Evolutionary conservation across 345 rosid genomes (phyloP).

Genomic region (Populus davidiana): DNA sequence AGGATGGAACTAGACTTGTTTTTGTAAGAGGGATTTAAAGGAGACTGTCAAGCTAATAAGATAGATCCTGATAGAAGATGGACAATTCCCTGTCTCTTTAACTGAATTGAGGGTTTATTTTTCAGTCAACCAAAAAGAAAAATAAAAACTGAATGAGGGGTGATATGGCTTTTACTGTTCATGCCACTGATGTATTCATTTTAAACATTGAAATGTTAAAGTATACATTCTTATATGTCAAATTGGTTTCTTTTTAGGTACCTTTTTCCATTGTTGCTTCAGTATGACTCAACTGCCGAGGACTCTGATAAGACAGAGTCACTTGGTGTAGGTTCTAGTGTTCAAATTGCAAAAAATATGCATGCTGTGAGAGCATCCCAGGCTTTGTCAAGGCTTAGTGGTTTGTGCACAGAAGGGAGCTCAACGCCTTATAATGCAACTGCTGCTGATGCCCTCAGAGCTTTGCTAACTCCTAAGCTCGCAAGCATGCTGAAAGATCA

Average conservation of each 20-base stretch:
- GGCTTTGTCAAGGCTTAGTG: constrained; percentile 88
- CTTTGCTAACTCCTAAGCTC: constrained; percentile 93
- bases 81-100: background rate
- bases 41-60: background rate
- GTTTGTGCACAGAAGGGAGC: constrained; percentile 61
- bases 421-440: constrained; percentile 66
- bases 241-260: constrained; percentile 55
- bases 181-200: background rate
- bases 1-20: too few species aligned
- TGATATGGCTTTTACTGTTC: background rate
- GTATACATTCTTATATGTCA: background rate
- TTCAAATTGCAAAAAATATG: constrained; percentile 93
- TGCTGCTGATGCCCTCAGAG: constrained; percentile 65
- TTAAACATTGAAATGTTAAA: background rate
- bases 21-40: too few species aligned
- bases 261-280: constrained; percentile 88
- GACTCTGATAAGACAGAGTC: constrained; percentile 73
- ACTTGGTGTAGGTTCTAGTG: constrained; percentile 92
- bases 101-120: background rate
- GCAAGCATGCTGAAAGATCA: constrained; percentile 83
- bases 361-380: constrained; percentile 86
- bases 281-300: constrained; percentile 96
- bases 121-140: too few species aligned
- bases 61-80: background rate
- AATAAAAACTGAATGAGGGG: background rate